A percentile compares a stretch with the other conserved stretches of the same genome.
Conservation (phyloP, 2,329 filamentous ascomycete genomes). For the Nothophoma quercina region DNA sequence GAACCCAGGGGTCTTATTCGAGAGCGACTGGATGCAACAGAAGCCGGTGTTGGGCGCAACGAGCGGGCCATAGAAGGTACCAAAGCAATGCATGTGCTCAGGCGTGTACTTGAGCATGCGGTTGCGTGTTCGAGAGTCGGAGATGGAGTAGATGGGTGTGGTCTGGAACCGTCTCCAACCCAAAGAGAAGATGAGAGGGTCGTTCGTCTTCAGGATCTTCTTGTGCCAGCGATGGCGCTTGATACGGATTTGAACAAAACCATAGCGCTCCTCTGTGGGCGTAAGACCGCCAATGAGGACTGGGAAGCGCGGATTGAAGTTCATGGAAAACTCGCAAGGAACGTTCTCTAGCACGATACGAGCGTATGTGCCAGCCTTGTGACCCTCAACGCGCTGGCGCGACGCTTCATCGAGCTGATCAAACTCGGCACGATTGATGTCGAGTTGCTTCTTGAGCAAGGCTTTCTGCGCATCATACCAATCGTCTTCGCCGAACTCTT, state of each 20-base stretch:
- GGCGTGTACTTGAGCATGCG: constrained; percentile 99
- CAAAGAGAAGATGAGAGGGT: constrained; percentile 94
- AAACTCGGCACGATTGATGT: constrained; percentile 96
- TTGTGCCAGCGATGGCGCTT: constrained; percentile 99
- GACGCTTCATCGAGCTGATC: constrained; percentile 85
- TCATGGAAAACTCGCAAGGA: constrained; percentile 85
- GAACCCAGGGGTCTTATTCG: constrained; percentile 85
- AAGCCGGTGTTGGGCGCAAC: constrained; percentile 97
- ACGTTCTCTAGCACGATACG: constrained; percentile 89
- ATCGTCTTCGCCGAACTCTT: constrained; percentile 93
- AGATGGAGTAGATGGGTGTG: constrained; percentile 91
- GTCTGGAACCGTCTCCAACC: constrained; percentile 97
- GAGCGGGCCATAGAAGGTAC: constrained; percentile 91
- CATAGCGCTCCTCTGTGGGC: constrained; percentile 93
- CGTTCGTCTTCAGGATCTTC: constrained; percentile 97
- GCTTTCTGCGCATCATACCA: constrained; percentile 99
- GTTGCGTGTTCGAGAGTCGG: constrained; percentile 90
- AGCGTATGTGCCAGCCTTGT: constrained; percentile 90
- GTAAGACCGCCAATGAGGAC: constrained; percentile 91
- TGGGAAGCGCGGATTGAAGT: constrained; percentile 83
- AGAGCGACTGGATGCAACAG: constrained; percentile 89
- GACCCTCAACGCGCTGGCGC: constrained; percentile 84
- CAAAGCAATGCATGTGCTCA: constrained; percentile 99
- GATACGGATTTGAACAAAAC: constrained; percentile 93
- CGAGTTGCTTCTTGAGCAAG: constrained; percentile 89